These are phyloP conservation scores for Albifimbria verrucaria DNA, from an alignment of 2,329 filamentous ascomycete species.

Conservation along the genomic window DNA sequence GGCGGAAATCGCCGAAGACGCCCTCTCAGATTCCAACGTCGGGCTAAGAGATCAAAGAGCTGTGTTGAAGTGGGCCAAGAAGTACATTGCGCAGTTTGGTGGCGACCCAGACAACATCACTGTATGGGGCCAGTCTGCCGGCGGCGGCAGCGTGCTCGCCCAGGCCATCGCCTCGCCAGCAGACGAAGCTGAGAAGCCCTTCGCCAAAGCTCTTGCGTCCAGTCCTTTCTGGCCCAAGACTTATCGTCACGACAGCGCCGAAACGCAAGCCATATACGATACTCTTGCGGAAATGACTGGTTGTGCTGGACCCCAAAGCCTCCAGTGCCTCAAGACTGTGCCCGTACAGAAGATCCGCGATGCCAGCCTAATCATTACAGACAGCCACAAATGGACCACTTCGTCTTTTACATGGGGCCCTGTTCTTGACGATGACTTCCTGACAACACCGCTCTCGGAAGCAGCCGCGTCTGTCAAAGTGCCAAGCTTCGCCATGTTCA, in stretches of 20 bases:
- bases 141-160: not conserved
- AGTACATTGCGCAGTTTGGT: not conserved
- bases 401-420: not conserved
- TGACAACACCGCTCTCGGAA: not conserved
- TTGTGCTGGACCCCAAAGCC: not conserved
- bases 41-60: not conserved
- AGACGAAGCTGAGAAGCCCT: not conserved
- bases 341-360: not conserved
- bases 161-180: not conserved
- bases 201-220: not conserved
- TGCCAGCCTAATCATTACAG: not conserved
- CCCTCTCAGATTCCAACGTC: not conserved
- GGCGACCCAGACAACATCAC: constrained; percentile 1
- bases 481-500: not conserved
- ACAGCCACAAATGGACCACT: not conserved
- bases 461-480: not conserved
- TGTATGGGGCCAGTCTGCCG: not conserved
- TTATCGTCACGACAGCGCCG: not conserved
- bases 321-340: not conserved
- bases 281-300: not conserved
- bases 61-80: not conserved
- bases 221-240: constrained; percentile 3
- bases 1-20: not conserved
- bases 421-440: not conserved
- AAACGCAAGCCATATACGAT: not conserved